Conservation (phyloP, 2,329 filamentous ascomycete species). For the Lojkania enalia region DNA sequence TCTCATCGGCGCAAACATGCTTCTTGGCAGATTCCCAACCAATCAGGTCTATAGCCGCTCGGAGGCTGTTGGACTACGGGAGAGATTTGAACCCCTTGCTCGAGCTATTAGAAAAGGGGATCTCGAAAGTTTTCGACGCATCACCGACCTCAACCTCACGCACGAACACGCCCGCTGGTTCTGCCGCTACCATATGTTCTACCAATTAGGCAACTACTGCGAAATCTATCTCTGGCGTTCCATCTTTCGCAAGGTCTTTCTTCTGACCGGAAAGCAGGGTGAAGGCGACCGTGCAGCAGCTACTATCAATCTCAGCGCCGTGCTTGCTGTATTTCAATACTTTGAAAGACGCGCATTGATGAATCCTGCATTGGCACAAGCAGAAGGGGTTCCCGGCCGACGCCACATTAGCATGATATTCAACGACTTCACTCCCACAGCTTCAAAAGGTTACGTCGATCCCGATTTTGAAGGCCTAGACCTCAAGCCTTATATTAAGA, state of each 20-base stretch:
- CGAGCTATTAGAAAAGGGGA: slow-evolving; percentile 73
- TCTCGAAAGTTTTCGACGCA: slow-evolving; percentile 70
- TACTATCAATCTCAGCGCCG: slow-evolving; percentile 71
- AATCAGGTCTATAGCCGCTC: slow-evolving; percentile 66
- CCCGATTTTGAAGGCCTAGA: slow-evolving; percentile 50
- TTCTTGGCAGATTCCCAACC: slow-evolving; percentile 82
- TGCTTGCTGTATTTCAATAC: slow-evolving; percentile 66
- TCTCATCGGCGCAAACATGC: slow-evolving; percentile 79
- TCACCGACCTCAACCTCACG: slow-evolving; percentile 56
- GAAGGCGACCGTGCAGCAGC: slow-evolving; percentile 65
- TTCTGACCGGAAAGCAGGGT: slow-evolving; percentile 75
- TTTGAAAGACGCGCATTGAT: slow-evolving; percentile 60
- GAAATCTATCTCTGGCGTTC: slow-evolving; percentile 84
- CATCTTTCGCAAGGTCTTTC: slow-evolving; percentile 75
- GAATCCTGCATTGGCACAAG: slow-evolving; percentile 30
- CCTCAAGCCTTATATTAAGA: slow-evolving; percentile 31
- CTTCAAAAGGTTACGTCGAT: slow-evolving; percentile 47
- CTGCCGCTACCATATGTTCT: slow-evolving; percentile 71
- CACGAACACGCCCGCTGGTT: slow-evolving; percentile 62
- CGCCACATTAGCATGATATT: slow-evolving; percentile 51
- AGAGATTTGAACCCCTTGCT: slow-evolving; percentile 74
- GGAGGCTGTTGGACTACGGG: slow-evolving; percentile 66
- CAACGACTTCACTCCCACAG: slow-evolving; percentile 55
- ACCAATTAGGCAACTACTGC: slow-evolving; percentile 75
- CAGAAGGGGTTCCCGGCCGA: slow-evolving; percentile 36